These are phyloP conservation scores for Beauveria sp. DNA, from an alignment of 2,329 filamentous ascomycete species.

Conservation along the genomic window DNA sequence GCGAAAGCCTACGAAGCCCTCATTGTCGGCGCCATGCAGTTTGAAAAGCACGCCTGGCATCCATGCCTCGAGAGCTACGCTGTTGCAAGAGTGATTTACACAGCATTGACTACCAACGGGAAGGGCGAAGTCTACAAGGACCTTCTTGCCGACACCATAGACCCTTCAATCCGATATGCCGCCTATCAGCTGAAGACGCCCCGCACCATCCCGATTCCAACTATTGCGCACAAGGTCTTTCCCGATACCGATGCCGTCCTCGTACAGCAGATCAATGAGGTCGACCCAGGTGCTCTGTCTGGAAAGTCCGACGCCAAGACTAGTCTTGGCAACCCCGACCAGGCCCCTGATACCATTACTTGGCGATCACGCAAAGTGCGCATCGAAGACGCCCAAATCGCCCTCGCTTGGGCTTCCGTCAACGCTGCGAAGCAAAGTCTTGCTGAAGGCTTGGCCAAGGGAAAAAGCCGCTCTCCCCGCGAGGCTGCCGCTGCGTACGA, in stretches of 20 bases:
- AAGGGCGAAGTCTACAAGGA: constrained; percentile 76
- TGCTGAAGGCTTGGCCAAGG: constrained; percentile 38
- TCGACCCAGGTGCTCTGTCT: constrained; percentile 46
- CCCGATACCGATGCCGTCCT: constrained; percentile 56
- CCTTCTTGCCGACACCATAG: constrained; percentile 74
- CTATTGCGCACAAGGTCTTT: constrained; percentile 74
- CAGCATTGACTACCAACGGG: constrained; percentile 54
- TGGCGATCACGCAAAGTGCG: constrained; percentile 83
- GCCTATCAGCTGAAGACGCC: constrained; percentile 88
- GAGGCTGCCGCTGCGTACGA: constrained; percentile 86
- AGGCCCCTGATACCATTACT: constrained; percentile 64
- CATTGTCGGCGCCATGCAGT: constrained; percentile 67
- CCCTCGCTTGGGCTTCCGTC: constrained; percentile 70
- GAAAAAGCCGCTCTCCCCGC: constrained; percentile 39
- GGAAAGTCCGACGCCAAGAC: constrained; percentile 40
- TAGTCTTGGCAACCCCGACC: constrained; percentile 41
- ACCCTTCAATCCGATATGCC: constrained; percentile 89
- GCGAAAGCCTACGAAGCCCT: constrained; percentile 75
- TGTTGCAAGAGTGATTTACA: constrained; percentile 74
- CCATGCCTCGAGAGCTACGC: constrained; percentile 69
- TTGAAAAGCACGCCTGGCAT: constrained; percentile 86
- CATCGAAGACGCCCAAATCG: constrained; percentile 89
- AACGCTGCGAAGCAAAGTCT: constrained; percentile 44
- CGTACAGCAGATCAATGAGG: constrained; percentile 57
- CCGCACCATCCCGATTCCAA: constrained; percentile 71